Evolutionary conservation across 2,329 filamentous ascomycete genomes (phyloP), one percentile per base, ranked within the genome.

Genomic region (Clarireedia hainanense): DNA sequence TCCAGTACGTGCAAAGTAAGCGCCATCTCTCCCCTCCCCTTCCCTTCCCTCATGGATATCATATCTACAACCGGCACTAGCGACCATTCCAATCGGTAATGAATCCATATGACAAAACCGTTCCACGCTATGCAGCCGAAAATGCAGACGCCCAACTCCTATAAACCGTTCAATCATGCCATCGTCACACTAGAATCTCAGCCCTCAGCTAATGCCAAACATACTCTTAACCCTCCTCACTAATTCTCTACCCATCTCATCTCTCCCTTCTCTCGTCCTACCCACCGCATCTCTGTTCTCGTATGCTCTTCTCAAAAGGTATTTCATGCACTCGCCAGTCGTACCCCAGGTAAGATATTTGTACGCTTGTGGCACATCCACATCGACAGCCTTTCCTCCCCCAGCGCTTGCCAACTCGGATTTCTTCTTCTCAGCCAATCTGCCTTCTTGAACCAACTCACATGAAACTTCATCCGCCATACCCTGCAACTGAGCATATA

Each of bases 401-500:
- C 78, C 15, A 23, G 24, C 50, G 3, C 50, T 17, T 10, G 27
- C 40, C 3, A 39, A 42, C n/a, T 39, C 26, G 2, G 37, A 27
- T 1, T 14, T 36, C 10, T 43, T 30, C 30, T 52, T 17, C 73
- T 52, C 74, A 61, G 64, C 51, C 2, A 57, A 48, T 43, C 60
- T 55, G 1, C 58, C 60, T 26, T 57, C 60, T 30, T 65, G 60
- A 1, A 70, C 65, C 2, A 85, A 72, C 68, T 83, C 80, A 67
- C 81, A 85, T 69, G 86, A 90, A 52, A 97, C 84, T 68, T 96
- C 91, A 64, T 97, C 92, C 1, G 92, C 92, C 92, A 97, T 97
- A 42, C 92, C 91, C 74, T 92, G 88, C 1, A 96, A 80, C 73
- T 96, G 91, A 2, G 88, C 88, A 69, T 89, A 91, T 1, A 76